A percentile compares a stretch with the other conserved stretches of the same genome.
Evolutionary conservation across 2,329 filamentous ascomycete species (phyloP).

Genomic region (Talaromyces atroroseus): DNA sequence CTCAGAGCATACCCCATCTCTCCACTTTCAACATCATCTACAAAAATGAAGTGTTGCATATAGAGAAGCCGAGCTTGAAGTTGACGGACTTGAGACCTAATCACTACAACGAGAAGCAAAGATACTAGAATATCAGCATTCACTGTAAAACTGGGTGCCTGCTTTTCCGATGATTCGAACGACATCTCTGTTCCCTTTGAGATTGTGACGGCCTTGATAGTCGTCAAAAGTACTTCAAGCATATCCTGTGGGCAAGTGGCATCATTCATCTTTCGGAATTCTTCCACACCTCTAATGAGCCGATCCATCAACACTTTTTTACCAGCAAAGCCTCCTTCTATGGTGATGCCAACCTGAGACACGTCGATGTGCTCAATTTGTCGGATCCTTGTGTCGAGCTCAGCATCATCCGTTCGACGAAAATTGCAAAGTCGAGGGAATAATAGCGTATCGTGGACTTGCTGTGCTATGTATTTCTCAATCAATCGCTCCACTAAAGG

Average conservation of each 20-base stretch:
- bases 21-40: constrained; percentile 93
- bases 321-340: constrained; percentile 69
- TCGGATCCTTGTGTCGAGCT: constrained; percentile 81
- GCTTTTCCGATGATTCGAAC: constrained; percentile 47
- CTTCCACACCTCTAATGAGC: constrained; percentile 72
- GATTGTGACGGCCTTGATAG: constrained; percentile 76
- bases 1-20: constrained; percentile 95
- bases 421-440: constrained; percentile 77
- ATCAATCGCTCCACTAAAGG: constrained; percentile 89
- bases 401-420: constrained; percentile 74
- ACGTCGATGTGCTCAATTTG: constrained; percentile 94
- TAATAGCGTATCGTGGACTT: constrained; percentile 76
- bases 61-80: constrained; percentile 86
- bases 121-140: constrained; percentile 93
- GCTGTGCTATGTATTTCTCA: constrained; percentile 88
- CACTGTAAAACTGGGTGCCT: constrained; percentile 55
- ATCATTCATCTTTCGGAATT: constrained; percentile 77
- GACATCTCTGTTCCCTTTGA: constrained; percentile 43
- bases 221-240: constrained; percentile 72
- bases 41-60: constrained; percentile 95
- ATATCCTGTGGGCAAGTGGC: constrained; percentile 82
- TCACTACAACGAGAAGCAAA: constrained; percentile 83
- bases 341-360: constrained; percentile 83
- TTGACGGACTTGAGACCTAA: constrained; percentile 80
- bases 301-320: constrained; percentile 77